Conservation (phyloP, 345 rosid species). For the Populus nigra region DNA sequence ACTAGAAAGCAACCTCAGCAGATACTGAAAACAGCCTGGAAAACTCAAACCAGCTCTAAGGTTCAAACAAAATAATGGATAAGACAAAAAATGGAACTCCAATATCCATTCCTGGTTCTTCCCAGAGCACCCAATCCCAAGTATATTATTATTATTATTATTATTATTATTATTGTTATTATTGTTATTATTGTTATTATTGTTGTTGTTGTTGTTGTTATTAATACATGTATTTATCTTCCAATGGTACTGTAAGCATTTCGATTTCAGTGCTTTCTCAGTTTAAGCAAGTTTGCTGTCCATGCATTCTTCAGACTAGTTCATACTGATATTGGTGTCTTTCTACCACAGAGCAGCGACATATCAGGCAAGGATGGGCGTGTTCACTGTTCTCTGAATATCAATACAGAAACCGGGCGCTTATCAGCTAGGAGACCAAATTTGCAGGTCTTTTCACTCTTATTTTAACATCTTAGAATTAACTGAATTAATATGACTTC, state of each 20-base stretch:
- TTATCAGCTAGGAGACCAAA: conserved; percentile 97
- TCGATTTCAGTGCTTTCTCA: background rate
- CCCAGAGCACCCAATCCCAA: background rate
- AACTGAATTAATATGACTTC: background rate
- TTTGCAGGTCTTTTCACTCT: conserved; percentile 72
- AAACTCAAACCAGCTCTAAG: background rate
- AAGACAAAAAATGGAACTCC: background rate
- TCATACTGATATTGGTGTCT: background rate
- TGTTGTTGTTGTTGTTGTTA: too few relatives aligned
- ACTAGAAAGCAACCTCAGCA: background rate
- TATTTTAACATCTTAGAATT: background rate
- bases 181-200: too few relatives aligned
- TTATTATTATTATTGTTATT: too few relatives aligned
- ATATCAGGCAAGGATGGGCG: conserved; percentile 79
- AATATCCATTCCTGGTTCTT: background rate
- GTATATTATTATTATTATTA: too few relatives aligned
- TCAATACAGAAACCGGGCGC: conserved; percentile 98
- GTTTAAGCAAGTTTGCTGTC: background rate
- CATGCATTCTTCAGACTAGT: background rate
- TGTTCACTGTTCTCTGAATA: conserved; percentile 92
- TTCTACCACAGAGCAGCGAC: conserved; percentile 61
- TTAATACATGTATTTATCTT: background rate
- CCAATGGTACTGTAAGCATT: background rate
- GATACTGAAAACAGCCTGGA: background rate
- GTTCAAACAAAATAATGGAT: background rate